Evolutionary conservation across 495 filamentous ascomycete genomes (phyloP).

Genomic region (Talaromyces nanjingensis): DNA sequence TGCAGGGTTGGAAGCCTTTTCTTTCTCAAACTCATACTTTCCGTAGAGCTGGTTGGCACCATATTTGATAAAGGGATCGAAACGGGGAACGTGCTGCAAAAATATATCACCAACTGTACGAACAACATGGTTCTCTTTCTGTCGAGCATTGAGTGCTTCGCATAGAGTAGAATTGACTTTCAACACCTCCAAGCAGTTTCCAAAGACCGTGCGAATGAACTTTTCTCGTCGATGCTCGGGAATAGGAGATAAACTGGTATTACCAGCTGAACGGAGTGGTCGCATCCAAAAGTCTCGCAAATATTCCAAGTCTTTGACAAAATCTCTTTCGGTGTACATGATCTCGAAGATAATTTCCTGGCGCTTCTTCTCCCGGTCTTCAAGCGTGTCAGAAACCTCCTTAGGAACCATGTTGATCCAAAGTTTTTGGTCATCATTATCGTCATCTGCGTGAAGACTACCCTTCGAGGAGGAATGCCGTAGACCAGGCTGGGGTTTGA

Average conservation of each 20-base stretch:
- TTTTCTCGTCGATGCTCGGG: constrained; percentile 80
- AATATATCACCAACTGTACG: constrained; percentile 91
- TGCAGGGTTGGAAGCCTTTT: constrained; percentile 74
- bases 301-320: constrained; percentile 98
- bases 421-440: constrained; percentile 92
- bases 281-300: constrained; percentile 98
- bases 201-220: constrained; percentile 92
- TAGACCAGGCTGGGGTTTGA: constrained; percentile 84
- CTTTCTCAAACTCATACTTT: constrained; percentile 97
- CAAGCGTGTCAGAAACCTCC: constrained; percentile 82
- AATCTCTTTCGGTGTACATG: constrained; percentile 98
- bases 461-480: constrained; percentile 72
- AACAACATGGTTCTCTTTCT: constrained; percentile 85
- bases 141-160: constrained; percentile 77
- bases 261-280: constrained; percentile 64
- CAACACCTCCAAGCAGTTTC: constrained; percentile 92
- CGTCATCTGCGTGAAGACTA: constrained; percentile 73
- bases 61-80: constrained; percentile 95
- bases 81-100: constrained; percentile 81
- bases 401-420: constrained; percentile 99
- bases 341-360: constrained; percentile 98
- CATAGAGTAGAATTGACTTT: constrained; percentile 82
- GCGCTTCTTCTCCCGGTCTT: constrained; percentile 89
- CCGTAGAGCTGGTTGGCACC: constrained; percentile 94
- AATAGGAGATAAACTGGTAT: constrained; percentile 69